Evolutionary conservation across 768 basidiomycete species (phyloP), one percentile per base, ranked within the genome.

Genomic region (Amanita thiersii): DNA sequence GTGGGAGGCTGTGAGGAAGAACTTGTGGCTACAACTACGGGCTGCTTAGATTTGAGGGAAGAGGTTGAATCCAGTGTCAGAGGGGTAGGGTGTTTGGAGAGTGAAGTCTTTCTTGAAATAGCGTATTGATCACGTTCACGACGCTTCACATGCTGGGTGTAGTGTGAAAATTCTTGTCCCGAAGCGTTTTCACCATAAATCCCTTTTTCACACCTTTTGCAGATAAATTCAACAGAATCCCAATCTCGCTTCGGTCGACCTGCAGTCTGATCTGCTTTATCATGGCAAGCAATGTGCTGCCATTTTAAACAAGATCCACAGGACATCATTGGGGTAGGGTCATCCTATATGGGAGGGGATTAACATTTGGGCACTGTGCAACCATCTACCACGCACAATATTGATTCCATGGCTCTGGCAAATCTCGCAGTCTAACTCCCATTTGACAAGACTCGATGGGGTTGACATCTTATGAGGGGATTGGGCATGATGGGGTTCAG

Each of bases 271-370:
- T 93, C 91, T 20, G 70, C 75, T 36, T 60, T 63, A 53, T 94
- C 86, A 53, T 93, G 88, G 52, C 92, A 96, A 15, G 65, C 56
- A 24, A 87, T 87, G 52, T 96, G 92, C 52, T 94, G 92, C 92
- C 91, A 96, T 57, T 79, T 79, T 10, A 70, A 73, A 58, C 92
- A 96, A 20, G 61, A 56, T 17, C 85, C 86, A 54, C 92, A 96
- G 26, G 77, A 88, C 55, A 90, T 75, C 63, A 94, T 72, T 2
- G 85, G 79, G 8, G 68, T 64, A 8, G 80, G 84, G 46, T 89
- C 88, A 46, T 91, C 86, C 90, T 92, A 7, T 39, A 49, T 30
- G 36, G 52, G 30, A 50, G 45, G 15, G 24, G 39, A 21, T 41
- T 14, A 31, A 41, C 14, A 21, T 7, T 28, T 15, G 28, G 15